A percentile compares a stretch with the other conserved stretches of the same genome.
Evolutionary conservation across 352 stramenopile species (phyloP).

Genomic region (Globisporangium solare): DNA sequence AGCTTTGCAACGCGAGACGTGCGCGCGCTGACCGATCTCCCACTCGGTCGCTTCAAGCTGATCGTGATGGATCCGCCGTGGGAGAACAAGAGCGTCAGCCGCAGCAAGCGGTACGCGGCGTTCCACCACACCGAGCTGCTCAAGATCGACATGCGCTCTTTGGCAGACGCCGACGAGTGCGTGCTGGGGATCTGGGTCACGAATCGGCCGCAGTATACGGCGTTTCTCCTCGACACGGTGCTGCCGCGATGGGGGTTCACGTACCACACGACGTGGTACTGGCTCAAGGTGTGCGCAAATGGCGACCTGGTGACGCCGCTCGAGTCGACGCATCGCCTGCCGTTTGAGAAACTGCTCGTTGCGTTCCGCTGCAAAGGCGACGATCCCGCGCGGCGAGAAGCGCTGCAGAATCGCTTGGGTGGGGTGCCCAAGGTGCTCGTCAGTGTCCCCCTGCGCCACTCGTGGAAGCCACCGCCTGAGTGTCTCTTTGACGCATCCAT

Average conservation of each 20-base stretch:
- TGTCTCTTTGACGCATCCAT: conserved; percentile 35
- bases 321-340: conserved; percentile 53
- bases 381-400: conserved; percentile 6
- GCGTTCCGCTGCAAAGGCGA: conserved; percentile 27
- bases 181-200: conserved; percentile 76
- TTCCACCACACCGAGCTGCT: conserved; percentile 59
- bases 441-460: conserved; percentile 69
- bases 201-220: conserved; percentile 51
- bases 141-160: conserved; percentile 28
- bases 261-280: conserved; percentile 63
- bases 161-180: conserved; percentile 33
- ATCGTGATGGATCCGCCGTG: conserved; percentile 75
- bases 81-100: conserved; percentile 72
- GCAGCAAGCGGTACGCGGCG: conserved; percentile 47
- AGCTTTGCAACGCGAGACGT: conserved; percentile 27
- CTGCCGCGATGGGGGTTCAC: conserved; percentile 59
- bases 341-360: conserved; percentile 62
- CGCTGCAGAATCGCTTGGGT: conserved; percentile 29
- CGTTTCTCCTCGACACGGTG: conserved; percentile 51
- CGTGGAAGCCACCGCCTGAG: conserved; percentile 70
- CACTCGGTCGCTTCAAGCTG: conserved; percentile 22
- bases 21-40: conserved; percentile 9
- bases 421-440: conserved; percentile 33
- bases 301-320: conserved; percentile 59
- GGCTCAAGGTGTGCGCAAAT: conserved; percentile 60